A percentile compares a stretch with the other conserved stretches of the same genome.
Conservation (phyloP, 1,284 basidiomycete species). For the Gomphus sp. region DNA sequence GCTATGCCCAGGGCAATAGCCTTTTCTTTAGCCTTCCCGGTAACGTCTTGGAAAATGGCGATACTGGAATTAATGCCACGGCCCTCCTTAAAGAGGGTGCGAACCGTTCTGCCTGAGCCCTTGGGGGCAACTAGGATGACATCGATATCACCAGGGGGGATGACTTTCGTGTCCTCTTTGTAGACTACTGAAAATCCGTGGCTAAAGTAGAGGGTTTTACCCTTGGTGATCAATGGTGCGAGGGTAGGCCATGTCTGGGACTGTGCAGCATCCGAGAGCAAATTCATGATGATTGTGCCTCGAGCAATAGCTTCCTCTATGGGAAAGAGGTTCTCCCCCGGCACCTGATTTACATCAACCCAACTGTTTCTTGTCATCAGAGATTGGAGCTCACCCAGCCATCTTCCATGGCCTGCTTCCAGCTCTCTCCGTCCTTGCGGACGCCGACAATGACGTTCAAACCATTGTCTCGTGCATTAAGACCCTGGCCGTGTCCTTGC, state of each 20-base stretch:
- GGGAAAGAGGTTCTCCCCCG: slow-evolving; percentile 96
- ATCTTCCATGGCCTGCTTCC: slow-evolving; percentile 93
- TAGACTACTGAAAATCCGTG: slow-evolving; percentile 99
- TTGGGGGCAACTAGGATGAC: slow-evolving; percentile 99
- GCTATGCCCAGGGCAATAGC: slow-evolving; percentile 92
- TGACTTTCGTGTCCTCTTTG: slow-evolving; percentile 94
- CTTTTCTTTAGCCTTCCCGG: slow-evolving; percentile 97
- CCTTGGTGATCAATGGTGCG: slow-evolving; percentile 92
- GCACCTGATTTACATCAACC: slow-evolving; percentile 46
- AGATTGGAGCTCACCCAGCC: slow-evolving; percentile 68
- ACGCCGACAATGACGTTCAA: slow-evolving; percentile 99
- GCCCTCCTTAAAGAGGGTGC: slow-evolving; percentile 99
- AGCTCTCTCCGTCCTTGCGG: slow-evolving; percentile 92
- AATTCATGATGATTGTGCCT: slow-evolving; percentile 99
- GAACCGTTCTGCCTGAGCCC: slow-evolving; percentile 97
- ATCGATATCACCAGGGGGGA: slow-evolving; percentile 90
- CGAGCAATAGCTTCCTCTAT: slow-evolving; percentile 96
- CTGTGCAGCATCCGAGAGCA: slow-evolving; percentile 97
- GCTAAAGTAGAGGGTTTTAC: slow-evolving; percentile 99
- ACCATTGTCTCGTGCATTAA: slow-evolving; percentile 98
- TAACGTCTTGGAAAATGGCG: slow-evolving; percentile 90
- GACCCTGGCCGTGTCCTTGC: slow-evolving; percentile 97
- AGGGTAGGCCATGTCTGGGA: slow-evolving; percentile 88
- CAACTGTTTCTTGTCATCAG: not conserved
- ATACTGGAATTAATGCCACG: slow-evolving; percentile 92